phyloP scores from a whole-genome alignment of 108 stramenopile genomes.

The Pseudonitzschia delicatissima region DNA sequence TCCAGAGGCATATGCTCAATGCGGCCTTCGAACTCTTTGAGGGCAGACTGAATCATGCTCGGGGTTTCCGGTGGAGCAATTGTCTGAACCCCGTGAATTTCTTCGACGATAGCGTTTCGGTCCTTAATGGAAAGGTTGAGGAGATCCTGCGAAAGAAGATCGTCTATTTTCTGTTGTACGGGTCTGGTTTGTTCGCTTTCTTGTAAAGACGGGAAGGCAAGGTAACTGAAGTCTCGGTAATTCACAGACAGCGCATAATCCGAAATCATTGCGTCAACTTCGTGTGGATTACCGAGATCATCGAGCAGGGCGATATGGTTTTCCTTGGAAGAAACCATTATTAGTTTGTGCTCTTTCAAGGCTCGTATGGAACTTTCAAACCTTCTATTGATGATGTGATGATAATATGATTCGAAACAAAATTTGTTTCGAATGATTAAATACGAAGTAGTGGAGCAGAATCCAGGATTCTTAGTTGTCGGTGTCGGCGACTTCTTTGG shows the following conservation, averaged over 20 bases:
- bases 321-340: no score
- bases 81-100: conserved; percentile 6
- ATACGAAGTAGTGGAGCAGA: no score
- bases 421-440: no score
- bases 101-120: neutral
- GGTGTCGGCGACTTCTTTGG: no score
- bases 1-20: neutral
- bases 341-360: no score
- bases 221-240: neutral
- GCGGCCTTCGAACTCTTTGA: neutral
- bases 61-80: neutral
- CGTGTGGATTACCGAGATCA: no score
- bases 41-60: neutral
- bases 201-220: neutral
- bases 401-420: no score
- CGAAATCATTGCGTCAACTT: no score
- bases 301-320: no score
- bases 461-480: no score
- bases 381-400: no score
- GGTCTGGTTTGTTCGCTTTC: neutral
- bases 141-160: neutral
- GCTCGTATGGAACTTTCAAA: no score
- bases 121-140: neutral
- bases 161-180: neutral
- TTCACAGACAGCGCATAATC: neutral